phyloP scores from a whole-genome alignment of 352 stramenopile species.

The Albugo candida region DNA sequence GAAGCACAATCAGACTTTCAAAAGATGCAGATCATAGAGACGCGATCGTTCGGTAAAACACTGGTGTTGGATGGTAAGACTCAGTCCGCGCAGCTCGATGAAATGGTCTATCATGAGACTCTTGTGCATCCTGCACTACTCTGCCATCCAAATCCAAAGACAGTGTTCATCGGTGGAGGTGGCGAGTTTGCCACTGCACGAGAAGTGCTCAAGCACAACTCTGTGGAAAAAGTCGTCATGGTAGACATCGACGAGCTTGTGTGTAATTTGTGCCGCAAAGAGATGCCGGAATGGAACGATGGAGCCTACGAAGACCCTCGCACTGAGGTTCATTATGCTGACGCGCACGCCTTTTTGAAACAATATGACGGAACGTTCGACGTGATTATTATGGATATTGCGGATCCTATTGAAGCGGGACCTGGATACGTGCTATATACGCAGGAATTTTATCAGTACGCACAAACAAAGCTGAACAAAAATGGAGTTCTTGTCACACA shows the following conservation, averaged over 20 bases:
- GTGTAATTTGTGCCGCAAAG: constrained; percentile 84
- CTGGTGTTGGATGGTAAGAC: constrained; percentile 92
- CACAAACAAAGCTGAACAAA: constrained; percentile 59
- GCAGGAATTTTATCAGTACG: constrained; percentile 87
- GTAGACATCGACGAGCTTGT: constrained; percentile 89
- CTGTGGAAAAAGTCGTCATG: constrained; percentile 90
- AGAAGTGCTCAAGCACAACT: constrained; percentile 82
- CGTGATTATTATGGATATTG: constrained; percentile 94
- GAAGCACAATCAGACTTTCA: constrained; percentile 82
- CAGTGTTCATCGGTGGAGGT: constrained; percentile 84
- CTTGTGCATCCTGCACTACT: constrained; percentile 89
- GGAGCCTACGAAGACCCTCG: constrained; percentile 79
- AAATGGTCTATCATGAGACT: constrained; percentile 90
- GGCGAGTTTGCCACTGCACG: constrained; percentile 86
- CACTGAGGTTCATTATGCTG: constrained; percentile 81
- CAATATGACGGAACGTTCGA: constrained; percentile 72
- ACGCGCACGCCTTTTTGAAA: constrained; percentile 81
- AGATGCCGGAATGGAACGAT: constrained; percentile 86
- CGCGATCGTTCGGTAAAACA: constrained; percentile 83
- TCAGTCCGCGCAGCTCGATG: constrained; percentile 84
- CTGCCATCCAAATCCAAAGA: constrained; percentile 69
- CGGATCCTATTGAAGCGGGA: constrained; percentile 84
- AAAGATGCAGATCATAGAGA: constrained; percentile 88
- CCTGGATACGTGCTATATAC: constrained; percentile 79
- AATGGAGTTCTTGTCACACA: constrained; percentile 87